Conservation (phyloP, 2,329 filamentous ascomycete species). For the Plectosphaerella cucumerina region DNA sequence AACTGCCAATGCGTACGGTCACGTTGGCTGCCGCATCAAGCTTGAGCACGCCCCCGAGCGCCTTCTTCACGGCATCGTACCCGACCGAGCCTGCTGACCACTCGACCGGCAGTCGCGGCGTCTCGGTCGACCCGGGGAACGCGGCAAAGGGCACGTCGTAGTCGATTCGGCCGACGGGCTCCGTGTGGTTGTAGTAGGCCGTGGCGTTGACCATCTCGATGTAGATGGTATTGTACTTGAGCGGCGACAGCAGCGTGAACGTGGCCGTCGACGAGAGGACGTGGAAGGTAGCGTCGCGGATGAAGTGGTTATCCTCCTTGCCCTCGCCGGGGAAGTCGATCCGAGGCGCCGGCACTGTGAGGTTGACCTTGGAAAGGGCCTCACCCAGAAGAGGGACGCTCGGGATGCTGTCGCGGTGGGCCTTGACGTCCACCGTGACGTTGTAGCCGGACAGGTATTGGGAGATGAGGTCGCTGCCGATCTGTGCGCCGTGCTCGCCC, state of each 20-base stretch:
- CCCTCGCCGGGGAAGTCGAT: constrained; percentile 53
- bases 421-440: constrained; percentile 69
- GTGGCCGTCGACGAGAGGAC: constrained; percentile 80
- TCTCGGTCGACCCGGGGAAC: constrained; percentile 67
- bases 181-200: constrained; percentile 77
- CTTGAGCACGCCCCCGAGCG: constrained; percentile 74
- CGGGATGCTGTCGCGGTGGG: constrained; percentile 71
- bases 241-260: constrained; percentile 77
- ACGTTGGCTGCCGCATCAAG: constrained; percentile 76
- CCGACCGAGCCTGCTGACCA: constrained; percentile 76
- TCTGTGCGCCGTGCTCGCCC: constrained; percentile 54
- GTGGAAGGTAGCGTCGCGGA: constrained; percentile 83
- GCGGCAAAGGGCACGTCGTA: constrained; percentile 73
- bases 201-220: constrained; percentile 80
- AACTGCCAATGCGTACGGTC: constrained; percentile 68
- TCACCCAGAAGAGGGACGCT: constrained; percentile 66
- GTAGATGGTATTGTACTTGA: constrained; percentile 67
- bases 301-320: constrained; percentile 60
- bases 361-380: constrained; percentile 65
- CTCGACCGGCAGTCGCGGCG: constrained; percentile 75
- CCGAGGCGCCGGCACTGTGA: constrained; percentile 69
- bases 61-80: constrained; percentile 74
- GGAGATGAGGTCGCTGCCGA: constrained; percentile 72
- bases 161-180: constrained; percentile 72
- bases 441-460: constrained; percentile 87